Evolutionary conservation across 495 filamentous ascomycete genomes (phyloP).

Genomic region (Penicillium psychrofluorescens): DNA sequence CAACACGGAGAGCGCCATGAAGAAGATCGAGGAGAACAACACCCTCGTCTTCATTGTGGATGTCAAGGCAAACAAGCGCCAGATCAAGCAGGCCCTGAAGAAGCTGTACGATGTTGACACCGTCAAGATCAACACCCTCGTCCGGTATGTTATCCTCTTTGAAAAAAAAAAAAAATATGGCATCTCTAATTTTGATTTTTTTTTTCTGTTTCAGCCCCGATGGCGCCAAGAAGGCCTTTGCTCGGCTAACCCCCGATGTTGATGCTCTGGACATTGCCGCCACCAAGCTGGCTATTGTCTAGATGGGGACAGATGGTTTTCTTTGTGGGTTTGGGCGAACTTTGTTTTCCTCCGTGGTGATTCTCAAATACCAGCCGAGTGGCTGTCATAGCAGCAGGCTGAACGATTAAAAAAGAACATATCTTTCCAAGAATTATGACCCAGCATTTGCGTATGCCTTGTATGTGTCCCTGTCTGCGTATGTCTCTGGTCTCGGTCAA

Average conservation of each 20-base stretch:
- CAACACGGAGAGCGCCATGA: conserved; percentile 99
- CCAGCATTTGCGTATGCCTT: conserved; percentile 5
- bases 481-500: no score
- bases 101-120: conserved; percentile 98
- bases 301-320: conserved; percentile 37
- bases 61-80: conserved; percentile 97
- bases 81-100: conserved; percentile 98
- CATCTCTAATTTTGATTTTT: no score
- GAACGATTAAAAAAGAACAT: conserved; percentile 38
- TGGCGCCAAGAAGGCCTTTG: conserved; percentile 97
- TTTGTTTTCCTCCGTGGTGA: conserved; percentile 38
- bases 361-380: conserved; percentile 37
- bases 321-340: conserved; percentile 37
- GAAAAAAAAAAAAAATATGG: neutral
- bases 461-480: neutral
- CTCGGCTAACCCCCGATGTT: conserved; percentile 87
- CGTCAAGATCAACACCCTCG: conserved; percentile 98
- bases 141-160: conserved; percentile 55
- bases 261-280: conserved; percentile 99
- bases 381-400: conserved; percentile 30
- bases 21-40: conserved; percentile 99
- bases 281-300: conserved; percentile 97
- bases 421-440: conserved; percentile 11
- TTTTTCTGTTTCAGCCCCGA: conserved; percentile 60
- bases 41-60: conserved; percentile 98